phyloP scores from a whole-genome alignment of 495 filamentous ascomycete genomes.

The Paragyromitra xinjiangensis region DNA sequence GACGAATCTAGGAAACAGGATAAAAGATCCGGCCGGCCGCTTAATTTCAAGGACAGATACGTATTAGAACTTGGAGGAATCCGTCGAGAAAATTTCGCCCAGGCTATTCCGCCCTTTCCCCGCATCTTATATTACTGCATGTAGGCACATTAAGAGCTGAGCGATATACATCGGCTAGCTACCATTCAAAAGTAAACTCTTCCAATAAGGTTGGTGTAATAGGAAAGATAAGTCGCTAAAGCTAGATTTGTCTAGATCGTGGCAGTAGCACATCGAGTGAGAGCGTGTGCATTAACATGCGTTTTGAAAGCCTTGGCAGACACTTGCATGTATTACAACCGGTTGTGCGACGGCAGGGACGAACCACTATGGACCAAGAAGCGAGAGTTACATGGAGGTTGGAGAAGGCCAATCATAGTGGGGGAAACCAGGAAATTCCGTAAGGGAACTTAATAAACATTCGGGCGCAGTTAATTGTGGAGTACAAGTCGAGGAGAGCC shows the following conservation, averaged over 20 bases:
- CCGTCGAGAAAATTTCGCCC: neutral
- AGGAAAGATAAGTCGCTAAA: neutral
- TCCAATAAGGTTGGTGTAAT: neutral
- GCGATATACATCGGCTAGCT: neutral
- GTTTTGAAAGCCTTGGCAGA: constrained; percentile 2
- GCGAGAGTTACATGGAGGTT: neutral
- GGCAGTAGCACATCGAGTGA: constrained; percentile 21
- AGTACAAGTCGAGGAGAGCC: neutral
- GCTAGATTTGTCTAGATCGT: neutral
- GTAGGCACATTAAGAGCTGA: neutral
- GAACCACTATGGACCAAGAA: neutral
- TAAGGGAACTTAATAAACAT: constrained; percentile 15
- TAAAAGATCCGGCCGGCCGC: neutral
- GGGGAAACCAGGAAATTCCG: constrained; percentile 7
- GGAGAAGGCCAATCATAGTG: constrained; percentile 4
- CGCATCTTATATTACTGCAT: neutral
- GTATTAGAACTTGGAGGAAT: neutral
- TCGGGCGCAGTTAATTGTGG: neutral
- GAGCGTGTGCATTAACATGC: constrained; percentile 13
- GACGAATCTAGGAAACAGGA: neutral
- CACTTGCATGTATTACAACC: constrained; percentile 23
- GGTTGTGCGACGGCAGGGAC: constrained; percentile 12
- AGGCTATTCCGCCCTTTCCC: neutral
- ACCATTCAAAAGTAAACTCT: neutral
- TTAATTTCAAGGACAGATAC: neutral